Percentiles rank a stretch among this genome's conserved stretches.
phyloP scores from a whole-genome alignment of 208 protist genomes.

The Crithidia thermophila region DNA sequence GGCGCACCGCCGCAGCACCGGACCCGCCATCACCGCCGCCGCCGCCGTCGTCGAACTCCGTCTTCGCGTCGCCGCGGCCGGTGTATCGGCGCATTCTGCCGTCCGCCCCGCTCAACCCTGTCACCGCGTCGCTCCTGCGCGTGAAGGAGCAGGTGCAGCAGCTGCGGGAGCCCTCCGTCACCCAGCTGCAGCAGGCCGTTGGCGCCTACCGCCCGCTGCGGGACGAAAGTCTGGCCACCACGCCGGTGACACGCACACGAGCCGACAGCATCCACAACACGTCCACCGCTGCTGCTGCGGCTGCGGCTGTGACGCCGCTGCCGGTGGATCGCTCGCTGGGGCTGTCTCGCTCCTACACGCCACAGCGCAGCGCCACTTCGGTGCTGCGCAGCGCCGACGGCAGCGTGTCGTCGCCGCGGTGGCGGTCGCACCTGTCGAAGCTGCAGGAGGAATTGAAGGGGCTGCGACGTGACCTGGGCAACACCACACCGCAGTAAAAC shows the following conservation, averaged over 20 bases:
- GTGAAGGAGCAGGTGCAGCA: constrained; percentile 57
- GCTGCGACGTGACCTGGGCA: constrained; percentile 47
- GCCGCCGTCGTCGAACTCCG: neutral
- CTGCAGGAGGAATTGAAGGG: constrained; percentile 57
- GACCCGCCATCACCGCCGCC: neutral
- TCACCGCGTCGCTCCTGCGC: constrained; percentile 48
- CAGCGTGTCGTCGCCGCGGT: constrained; percentile 28
- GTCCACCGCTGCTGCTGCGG: neutral
- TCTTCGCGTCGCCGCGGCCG: constrained; percentile 1
- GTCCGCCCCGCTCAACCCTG: constrained; percentile 34
- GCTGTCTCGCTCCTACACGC: constrained; percentile 14
- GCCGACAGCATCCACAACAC: neutral
- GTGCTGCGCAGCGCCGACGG: neutral
- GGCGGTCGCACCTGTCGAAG: constrained; percentile 51
- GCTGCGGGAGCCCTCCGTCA: constrained; percentile 36
- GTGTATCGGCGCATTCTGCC: constrained; percentile 47
- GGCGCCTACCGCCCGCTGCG: constrained; percentile 9
- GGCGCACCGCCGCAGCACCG: neutral
- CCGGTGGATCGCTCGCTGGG: constrained; percentile 1
- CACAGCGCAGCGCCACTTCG: constrained; percentile 8
- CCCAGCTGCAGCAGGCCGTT: constrained; percentile 21
- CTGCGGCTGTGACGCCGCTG: neutral
- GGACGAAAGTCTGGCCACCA: constrained; percentile 9
- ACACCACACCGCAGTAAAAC: neutral
- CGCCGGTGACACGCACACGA: neutral